Conservation (phyloP, 2,329 filamentous ascomycete species). For the Nothopassalora personata region DNA sequence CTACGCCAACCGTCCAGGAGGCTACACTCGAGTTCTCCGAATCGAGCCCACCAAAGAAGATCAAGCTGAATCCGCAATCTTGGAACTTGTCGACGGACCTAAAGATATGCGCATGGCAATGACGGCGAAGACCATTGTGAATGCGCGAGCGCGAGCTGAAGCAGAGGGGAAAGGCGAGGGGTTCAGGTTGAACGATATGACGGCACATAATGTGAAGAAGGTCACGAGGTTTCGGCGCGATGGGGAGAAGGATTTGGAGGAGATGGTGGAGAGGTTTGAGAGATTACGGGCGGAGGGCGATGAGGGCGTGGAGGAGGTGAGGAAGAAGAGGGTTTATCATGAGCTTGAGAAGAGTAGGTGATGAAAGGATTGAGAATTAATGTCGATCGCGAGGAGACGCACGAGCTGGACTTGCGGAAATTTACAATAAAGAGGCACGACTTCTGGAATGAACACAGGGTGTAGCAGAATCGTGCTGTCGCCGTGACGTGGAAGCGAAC, state of each 20-base stretch:
- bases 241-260: conserved; percentile 63
- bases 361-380: not conserved
- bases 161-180: conserved; percentile 45
- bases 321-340: conserved; percentile 34
- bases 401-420: no score
- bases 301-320: conserved; percentile 29
- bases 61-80: conserved; percentile 81
- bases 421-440: no score
- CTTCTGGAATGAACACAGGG: no score
- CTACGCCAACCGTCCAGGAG: conserved; percentile 74
- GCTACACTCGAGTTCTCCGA: conserved; percentile 90
- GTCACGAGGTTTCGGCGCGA: conserved; percentile 68
- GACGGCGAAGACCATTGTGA: conserved; percentile 78
- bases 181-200: conserved; percentile 62
- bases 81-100: conserved; percentile 91
- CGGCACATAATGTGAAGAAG: conserved; percentile 72
- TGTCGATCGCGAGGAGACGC: no score
- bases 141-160: conserved; percentile 28
- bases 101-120: conserved; percentile 92
- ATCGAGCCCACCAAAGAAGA: conserved; percentile 85
- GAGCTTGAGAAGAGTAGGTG: conserved; percentile 24
- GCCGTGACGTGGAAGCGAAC: no score
- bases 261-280: conserved; percentile 47
- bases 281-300: conserved; percentile 30
- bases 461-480: no score